Evolutionary conservation across 2,329 filamentous ascomycete genomes (phyloP).

Genomic region (Emmonsiellopsis sp.): DNA sequence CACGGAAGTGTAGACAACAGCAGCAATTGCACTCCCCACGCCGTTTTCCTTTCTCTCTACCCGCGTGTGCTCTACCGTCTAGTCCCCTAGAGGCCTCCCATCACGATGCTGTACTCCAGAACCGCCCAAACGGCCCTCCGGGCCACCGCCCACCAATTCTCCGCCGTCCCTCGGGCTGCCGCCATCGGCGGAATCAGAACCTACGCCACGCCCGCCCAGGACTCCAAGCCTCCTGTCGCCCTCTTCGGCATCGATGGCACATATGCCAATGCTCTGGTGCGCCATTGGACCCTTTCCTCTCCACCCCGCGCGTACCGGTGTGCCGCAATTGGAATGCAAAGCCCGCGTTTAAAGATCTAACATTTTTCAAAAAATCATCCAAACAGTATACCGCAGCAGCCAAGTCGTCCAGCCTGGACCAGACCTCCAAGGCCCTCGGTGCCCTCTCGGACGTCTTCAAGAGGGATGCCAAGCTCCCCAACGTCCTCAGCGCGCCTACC

Average conservation of each 20-base stretch:
- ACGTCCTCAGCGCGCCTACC: constrained; percentile 71
- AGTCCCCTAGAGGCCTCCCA: constrained; percentile 1
- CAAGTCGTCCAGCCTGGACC: constrained; percentile 78
- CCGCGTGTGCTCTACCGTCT: not conserved
- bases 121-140: constrained; percentile 48
- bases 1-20: not conserved
- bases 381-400: constrained; percentile 86
- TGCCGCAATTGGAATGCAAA: constrained; percentile 7
- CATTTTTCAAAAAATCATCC: not conserved
- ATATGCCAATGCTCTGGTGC: constrained; percentile 96
- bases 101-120: constrained; percentile 48
- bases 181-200: constrained; percentile 49
- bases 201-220: constrained; percentile 62
- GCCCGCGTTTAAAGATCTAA: not conserved
- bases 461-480: constrained; percentile 71
- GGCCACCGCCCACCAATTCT: constrained; percentile 39
- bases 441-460: constrained; percentile 62
- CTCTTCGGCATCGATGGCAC: constrained; percentile 96
- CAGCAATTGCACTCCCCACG: constrained; percentile 3
- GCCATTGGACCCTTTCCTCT: constrained; percentile 22
- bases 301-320: constrained; percentile 3
- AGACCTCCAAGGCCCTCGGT: constrained; percentile 69
- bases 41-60: not conserved
- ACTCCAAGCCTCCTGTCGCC: constrained; percentile 74
- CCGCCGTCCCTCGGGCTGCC: constrained; percentile 28